Base-by-base conservation (phyloP, 495 filamentous ascomycete genomes). In the Penicillium salamii region DNA sequence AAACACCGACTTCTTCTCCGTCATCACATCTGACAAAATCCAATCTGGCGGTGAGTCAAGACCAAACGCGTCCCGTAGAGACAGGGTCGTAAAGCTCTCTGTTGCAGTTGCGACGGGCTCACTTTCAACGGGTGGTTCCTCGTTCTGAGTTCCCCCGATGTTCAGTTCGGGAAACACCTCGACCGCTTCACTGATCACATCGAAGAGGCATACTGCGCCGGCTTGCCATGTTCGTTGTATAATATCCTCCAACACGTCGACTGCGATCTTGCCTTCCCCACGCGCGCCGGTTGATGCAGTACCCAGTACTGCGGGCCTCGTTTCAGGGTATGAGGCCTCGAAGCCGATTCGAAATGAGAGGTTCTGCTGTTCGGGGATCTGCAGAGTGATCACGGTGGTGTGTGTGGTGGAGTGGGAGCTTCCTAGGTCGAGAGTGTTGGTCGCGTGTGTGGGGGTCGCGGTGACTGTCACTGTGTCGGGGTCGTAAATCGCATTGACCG, bases 401-500 rank as follows among this genome's bases (percentile, higher is more conserved):
- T 56, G 37, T 56, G 49, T 24, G 48, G 50, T 54, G 15, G 47
- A 44, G 15, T 54, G 36, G 35, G 60, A 32, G 20, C 42, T 55
- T 33, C 66, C 67, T 29, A 70, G 44, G 51, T 74, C 69, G 14
- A 77, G 57, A 7, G 76, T 68, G 45, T 72, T 63, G 71, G 32
- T 15, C 19, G 32, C 13, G 64, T 44, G 65, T 72, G 55, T 14
- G 18, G 56, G 34, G 17, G 78, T 13, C 71, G 78, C 46, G 54
- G 54, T 66, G 17, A 74, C 43, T 6, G 65, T 56, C 18, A 96
- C 69, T 5, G 87, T 88, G 33, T 75, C 69, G 13, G 82, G 78
- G 18, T 85, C 88, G 70, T 95, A 98, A 55, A 98, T 98, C 17
- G 92, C 89, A 65, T 93, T 96, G 53, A 98, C 88, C 41, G 89